Evolutionary conservation across 306 rosid genomes (phyloP).

Genomic region (Pyrus pyrifolia): DNA sequence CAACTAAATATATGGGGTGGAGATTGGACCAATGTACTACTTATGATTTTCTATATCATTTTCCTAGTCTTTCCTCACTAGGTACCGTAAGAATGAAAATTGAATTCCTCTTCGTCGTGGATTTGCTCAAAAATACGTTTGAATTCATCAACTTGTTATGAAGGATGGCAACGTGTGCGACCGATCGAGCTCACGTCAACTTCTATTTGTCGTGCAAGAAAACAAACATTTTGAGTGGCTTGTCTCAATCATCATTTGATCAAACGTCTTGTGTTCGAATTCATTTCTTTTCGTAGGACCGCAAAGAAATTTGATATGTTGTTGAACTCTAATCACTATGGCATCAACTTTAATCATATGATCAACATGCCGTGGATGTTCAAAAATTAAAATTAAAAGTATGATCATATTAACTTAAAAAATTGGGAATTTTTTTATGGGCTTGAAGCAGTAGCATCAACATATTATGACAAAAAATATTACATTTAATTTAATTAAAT

Average conservation of each 20-base stretch:
- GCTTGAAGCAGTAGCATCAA: neutral
- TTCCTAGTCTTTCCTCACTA: neutral
- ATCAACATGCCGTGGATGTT: no score
- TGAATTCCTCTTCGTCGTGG: neutral
- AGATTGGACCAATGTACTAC: neutral
- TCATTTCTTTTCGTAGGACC: no score
- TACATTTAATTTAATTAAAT: no score
- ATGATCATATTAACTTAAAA: no score
- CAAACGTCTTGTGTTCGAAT: no score
- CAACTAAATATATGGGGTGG: no score
- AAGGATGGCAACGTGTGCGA: neutral
- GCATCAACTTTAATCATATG: no score
- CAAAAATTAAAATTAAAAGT: no score
- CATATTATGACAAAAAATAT: no score
- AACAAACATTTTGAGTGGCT: neutral
- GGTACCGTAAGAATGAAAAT: neutral
- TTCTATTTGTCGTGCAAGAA: neutral
- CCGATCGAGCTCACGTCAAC: neutral
- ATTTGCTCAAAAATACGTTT: neutral
- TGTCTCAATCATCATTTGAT: neutral
- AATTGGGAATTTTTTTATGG: no score
- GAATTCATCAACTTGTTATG: neutral
- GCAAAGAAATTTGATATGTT: no score
- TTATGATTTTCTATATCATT: neutral
- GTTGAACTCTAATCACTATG: no score